Evolutionary conservation across 1,284 basidiomycete genomes (phyloP).

Genomic region (Cryptococcus wingfieldii): DNA sequence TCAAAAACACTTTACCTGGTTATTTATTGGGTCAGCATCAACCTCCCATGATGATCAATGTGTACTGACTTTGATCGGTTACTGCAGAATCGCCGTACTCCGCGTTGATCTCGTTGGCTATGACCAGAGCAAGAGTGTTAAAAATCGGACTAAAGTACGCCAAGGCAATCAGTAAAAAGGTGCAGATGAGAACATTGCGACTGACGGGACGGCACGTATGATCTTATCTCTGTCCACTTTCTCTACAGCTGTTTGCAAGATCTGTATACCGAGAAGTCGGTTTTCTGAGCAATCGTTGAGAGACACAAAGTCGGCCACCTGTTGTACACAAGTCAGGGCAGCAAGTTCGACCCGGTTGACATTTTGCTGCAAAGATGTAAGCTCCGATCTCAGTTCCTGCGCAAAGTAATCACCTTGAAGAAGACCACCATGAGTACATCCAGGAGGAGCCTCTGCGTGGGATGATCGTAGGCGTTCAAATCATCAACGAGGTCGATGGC

Average conservation of each 20-base stretch:
- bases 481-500: constrained; percentile 31
- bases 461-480: constrained; percentile 21
- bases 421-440: constrained; percentile 37
- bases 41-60: too few relatives aligned
- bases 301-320: constrained; percentile 26
- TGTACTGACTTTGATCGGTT: constrained; percentile 4
- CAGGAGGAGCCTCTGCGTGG: constrained; percentile 29
- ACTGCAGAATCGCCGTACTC: constrained; percentile 19
- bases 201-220: constrained; percentile 25
- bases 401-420: constrained; percentile 30
- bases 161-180: not conserved
- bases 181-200: not conserved
- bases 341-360: constrained; percentile 29
- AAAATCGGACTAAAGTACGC: constrained; percentile 19
- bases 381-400: not conserved
- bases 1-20: constrained; percentile 16
- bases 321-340: constrained; percentile 25
- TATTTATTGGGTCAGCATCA: not conserved
- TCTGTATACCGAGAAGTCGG: constrained; percentile 27
- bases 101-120: constrained; percentile 17
- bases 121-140: constrained; percentile 16
- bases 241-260: constrained; percentile 30
- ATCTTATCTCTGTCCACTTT: constrained; percentile 28
- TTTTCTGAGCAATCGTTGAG: constrained; percentile 24
- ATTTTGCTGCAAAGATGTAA: constrained; percentile 26